phyloP scores from a whole-genome alignment of 371 early-diverging fungal species.

The Fennellomyces sp. region DNA sequence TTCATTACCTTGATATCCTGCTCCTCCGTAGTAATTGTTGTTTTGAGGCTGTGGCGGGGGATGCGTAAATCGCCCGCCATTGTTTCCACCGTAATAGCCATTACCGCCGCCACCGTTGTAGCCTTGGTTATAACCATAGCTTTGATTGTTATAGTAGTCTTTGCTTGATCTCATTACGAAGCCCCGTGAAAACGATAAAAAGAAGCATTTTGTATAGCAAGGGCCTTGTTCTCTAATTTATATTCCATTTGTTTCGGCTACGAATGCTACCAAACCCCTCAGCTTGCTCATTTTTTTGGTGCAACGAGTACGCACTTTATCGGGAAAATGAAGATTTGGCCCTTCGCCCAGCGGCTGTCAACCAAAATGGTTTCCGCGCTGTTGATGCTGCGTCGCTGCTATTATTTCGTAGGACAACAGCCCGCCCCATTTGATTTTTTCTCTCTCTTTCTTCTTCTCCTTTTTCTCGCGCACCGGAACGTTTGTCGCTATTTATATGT shows the following conservation, averaged over 20 bases:
- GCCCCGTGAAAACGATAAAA: background rate
- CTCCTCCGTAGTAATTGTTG: background rate
- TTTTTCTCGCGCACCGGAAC: background rate
- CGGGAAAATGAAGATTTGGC: slow-evolving; percentile 1
- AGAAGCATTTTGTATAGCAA: background rate
- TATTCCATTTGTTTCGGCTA: background rate
- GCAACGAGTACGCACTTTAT: background rate
- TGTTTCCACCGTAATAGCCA: background rate
- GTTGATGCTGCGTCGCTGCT: background rate
- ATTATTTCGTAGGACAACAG: slow-evolving; percentile 1
- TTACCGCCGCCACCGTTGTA: background rate
- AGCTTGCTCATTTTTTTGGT: background rate
- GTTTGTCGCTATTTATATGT: background rate
- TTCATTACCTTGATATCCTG: background rate
- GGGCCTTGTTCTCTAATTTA: background rate
- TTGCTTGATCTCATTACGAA: background rate
- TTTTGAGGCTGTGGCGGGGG: background rate
- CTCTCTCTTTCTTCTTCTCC: background rate
- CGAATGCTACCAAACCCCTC: background rate
- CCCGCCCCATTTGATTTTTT: background rate
- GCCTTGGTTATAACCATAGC: background rate
- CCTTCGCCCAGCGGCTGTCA: background rate
- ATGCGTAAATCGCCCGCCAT: background rate
- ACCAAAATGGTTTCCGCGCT: background rate
- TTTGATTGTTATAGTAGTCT: background rate